Evolutionary conservation across 257 asterid genomes (phyloP), one percentile per base, ranked within the genome.

Genomic region (Ilex asprella): DNA sequence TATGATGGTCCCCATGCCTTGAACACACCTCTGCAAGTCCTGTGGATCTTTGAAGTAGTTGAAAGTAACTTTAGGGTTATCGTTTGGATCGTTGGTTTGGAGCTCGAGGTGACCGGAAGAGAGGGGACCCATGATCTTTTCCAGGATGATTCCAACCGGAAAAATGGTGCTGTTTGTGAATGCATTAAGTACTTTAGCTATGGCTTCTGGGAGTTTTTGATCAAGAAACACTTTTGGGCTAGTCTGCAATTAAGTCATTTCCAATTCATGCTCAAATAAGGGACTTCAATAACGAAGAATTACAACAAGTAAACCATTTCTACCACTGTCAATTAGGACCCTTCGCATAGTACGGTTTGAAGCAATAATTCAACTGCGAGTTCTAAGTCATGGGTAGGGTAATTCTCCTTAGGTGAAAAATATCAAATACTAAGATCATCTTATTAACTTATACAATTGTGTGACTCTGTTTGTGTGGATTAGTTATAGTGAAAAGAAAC

Each of bases 111-210:
- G 57, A 27, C 57, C 57, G 57, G 57, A 2, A 5, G 57, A 53
- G n/a, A 53, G 30, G 57, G 57, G 57, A 7, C 57, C 57, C 2
- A n/a, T 53, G 29, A 53, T n/a, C 30, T 53, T 53, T 53, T 53
- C 57, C 0, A 53, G 30, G 27, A 53, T 10, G 30, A 53, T 16
- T 14, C 57, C 57, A 14, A 8, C 30, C 2, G 41, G 41, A 35
- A 8, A 3, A 35, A 4, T 35, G 8, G 6, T 16, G 15, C 8
- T 5, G 57, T 53, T 14, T 53, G 30, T 8, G 15, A 53, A 53
- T 53, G 30, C 27, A 53, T 3, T 2, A 46, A 46, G 11, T 46
- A 8, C 1, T 21, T 21, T 21, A 21, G 27, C 27, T 21, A 21
- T 21, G 41, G 41, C 8, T 35, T 35, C 41, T 35, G 5, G 41